Base-by-base conservation (phyloP, 352 stramenopile species). In the Elongisporangium anandrum region DNA sequence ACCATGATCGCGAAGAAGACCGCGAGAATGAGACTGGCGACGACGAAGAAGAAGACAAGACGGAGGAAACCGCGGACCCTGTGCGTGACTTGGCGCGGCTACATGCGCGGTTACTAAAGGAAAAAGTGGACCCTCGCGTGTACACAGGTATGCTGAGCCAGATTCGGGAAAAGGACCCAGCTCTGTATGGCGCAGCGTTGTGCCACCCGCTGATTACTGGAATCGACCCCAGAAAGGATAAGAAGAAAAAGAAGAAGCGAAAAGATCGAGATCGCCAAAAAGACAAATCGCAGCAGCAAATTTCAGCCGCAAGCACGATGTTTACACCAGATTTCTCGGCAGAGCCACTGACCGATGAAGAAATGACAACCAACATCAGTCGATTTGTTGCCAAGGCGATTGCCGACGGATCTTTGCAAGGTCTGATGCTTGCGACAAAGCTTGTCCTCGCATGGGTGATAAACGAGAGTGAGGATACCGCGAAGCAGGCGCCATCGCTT, bases 231-330 rank as follows among this genome's bases (percentile, higher is more conserved):
- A 90, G 83, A 64, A 88, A 84, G 49, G 83, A 95, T 59, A 90
- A 91, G 62, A 79, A 85, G 38, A 89, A 91, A 64, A 91, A 92
- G 56, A 94, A 93, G 69, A 91, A 88, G 58, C 72, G 85, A 19
- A 92, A 94, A 66, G 87, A 93, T 19, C 65, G 84, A 24, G 79
- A 91, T n/a, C 75, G 77, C 50, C 19, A 66, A 24, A 92, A 91
- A 61, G 80, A 92, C 15, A 91, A 88, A 45, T 65, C 64, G 24
- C 57, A 75, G 12, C 69, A 70, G 24, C 70, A 74, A 39, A 61
- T 60, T 12, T 61, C 66, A 13, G 60, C 70, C 19, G 54, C 64
- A 12, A 76, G 64, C 22, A 52, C 74, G 6, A 94, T 95, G 86
- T 72, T 93, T 1, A 75, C 72, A 16, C 84, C 84, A 0, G 86